Conservation (phyloP, 2,329 filamentous ascomycete species). For the Botryotinia narcissicola region DNA sequence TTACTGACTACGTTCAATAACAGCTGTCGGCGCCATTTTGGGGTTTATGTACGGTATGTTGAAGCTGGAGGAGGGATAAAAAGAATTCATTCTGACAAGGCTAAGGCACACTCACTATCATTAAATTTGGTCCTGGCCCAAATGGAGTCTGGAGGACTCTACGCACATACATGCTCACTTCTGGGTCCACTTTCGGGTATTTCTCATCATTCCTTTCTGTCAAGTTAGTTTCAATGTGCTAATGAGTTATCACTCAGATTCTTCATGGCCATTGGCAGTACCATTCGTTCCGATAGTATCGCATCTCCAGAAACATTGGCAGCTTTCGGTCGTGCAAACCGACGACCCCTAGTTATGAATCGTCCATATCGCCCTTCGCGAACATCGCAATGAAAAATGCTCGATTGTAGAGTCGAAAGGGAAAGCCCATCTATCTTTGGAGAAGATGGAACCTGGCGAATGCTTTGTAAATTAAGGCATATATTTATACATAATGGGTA, state of each 20-base stretch:
- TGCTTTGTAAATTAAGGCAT: constrained; percentile 4
- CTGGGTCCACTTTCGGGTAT: constrained; percentile 93
- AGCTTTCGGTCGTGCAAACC: constrained; percentile 71
- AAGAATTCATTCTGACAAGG: background rate
- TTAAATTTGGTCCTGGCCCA: constrained; percentile 87
- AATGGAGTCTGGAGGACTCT: constrained; percentile 93
- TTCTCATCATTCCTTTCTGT: constrained; percentile 28
- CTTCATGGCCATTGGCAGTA: constrained; percentile 98
- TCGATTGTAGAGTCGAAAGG: background rate
- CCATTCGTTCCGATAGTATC: constrained; percentile 82
- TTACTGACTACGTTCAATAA: constrained; percentile 17
- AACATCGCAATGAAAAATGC: background rate
- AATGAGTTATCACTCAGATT: constrained; percentile 53
- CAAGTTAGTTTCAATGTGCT: background rate
- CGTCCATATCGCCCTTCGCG: constrained; percentile 28
- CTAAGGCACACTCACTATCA: constrained; percentile 85
- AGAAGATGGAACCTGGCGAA: background rate
- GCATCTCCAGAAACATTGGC: constrained; percentile 67
- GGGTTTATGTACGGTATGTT: constrained; percentile 90
- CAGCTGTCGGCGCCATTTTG: constrained; percentile 93
- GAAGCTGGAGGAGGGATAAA: background rate
- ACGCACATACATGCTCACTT: constrained; percentile 95
- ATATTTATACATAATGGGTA: constrained; percentile 4
- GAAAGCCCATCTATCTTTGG: background rate
- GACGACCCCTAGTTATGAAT: constrained; percentile 67